Evolutionary conservation across 805 yeast genomes (phyloP).

Genomic region (Candida quercuum): DNA sequence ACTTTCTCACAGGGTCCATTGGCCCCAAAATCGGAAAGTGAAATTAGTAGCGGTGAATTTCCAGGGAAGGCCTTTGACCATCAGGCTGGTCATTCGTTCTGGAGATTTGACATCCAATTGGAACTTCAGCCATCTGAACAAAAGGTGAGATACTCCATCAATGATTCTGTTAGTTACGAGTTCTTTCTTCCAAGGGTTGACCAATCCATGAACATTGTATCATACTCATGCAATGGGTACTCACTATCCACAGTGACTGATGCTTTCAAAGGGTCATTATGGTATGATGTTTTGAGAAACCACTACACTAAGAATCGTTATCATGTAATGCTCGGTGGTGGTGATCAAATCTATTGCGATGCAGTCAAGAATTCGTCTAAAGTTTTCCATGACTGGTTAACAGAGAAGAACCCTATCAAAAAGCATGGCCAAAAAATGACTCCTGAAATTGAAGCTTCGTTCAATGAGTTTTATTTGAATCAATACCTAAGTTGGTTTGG

Average conservation of each 20-base stretch:
- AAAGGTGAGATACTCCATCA: slow-evolving; percentile 56
- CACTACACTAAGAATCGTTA: slow-evolving; percentile 57
- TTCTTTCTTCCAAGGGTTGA: slow-evolving; percentile 63
- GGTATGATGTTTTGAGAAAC: slow-evolving; percentile 77
- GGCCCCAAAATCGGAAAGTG: slow-evolving; percentile 8
- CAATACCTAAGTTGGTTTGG: slow-evolving; percentile 90
- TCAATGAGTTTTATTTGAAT: slow-evolving; percentile 61
- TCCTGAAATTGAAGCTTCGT: slow-evolving; percentile 44
- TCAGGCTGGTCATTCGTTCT: slow-evolving; percentile 49
- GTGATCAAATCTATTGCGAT: slow-evolving; percentile 93
- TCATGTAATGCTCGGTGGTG: slow-evolving; percentile 97
- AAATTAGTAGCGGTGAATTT: slow-evolving; percentile 36
- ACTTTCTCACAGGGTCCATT: slow-evolving; percentile 25
- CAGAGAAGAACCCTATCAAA: slow-evolving; percentile 42
- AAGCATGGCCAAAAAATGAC: slow-evolving; percentile 41
- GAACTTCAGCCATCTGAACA: slow-evolving; percentile 47
- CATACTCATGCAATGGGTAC: slow-evolving; percentile 89
- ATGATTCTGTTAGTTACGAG: slow-evolving; percentile 44
- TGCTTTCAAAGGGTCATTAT: slow-evolving; percentile 66
- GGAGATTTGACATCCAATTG: slow-evolving; percentile 58
- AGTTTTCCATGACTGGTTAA: slow-evolving; percentile 56
- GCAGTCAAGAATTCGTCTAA: slow-evolving; percentile 57
- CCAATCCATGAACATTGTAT: slow-evolving; percentile 75
- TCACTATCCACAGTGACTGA: slow-evolving; percentile 66
- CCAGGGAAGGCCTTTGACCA: slow-evolving; percentile 39